These are phyloP conservation scores for Lachnellula willkommii DNA, from an alignment of 2,329 filamentous ascomycete species.

Conservation along the genomic window DNA sequence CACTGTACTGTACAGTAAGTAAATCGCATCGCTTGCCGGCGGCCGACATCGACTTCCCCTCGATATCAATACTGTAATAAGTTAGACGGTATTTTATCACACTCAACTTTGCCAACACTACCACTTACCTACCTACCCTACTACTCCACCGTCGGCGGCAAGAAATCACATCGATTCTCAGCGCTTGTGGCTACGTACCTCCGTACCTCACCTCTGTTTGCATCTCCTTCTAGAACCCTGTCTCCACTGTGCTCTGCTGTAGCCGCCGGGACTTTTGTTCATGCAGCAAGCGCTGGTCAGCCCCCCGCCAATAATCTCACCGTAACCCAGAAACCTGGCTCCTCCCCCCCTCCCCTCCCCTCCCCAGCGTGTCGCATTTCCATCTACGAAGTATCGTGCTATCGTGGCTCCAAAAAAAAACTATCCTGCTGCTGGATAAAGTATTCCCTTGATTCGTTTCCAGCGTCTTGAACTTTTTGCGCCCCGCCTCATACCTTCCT, in stretches of 20 bases:
- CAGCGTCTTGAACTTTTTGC: conserved; percentile 11
- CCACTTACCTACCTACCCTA: too few species aligned
- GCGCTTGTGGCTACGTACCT: background rate
- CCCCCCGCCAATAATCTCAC: background rate
- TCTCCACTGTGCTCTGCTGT: background rate
- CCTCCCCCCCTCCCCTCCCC: background rate
- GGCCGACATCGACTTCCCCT: too few species aligned
- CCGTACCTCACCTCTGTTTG: background rate
- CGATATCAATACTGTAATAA: too few species aligned
- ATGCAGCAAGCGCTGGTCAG: background rate
- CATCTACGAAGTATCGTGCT: conserved; percentile 8
- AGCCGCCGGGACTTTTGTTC: background rate
- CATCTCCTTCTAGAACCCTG: background rate
- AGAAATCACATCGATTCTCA: background rate
- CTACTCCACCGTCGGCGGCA: background rate
- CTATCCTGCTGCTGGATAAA: conserved; percentile 16
- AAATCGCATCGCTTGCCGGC: too few species aligned
- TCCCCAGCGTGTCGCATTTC: conserved; percentile 2
- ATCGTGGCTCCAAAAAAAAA: conserved; percentile 5
- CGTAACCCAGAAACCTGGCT: background rate
- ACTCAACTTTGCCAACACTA: background rate
- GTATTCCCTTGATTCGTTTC: conserved; percentile 18
- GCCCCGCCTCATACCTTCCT: conserved; percentile 7
- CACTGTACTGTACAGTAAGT: too few species aligned
- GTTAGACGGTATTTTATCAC: background rate